These are phyloP conservation scores for Amoebophrya sp. DNA, from an alignment of 169 alveolate genomes.

Conservation along the genomic window DNA sequence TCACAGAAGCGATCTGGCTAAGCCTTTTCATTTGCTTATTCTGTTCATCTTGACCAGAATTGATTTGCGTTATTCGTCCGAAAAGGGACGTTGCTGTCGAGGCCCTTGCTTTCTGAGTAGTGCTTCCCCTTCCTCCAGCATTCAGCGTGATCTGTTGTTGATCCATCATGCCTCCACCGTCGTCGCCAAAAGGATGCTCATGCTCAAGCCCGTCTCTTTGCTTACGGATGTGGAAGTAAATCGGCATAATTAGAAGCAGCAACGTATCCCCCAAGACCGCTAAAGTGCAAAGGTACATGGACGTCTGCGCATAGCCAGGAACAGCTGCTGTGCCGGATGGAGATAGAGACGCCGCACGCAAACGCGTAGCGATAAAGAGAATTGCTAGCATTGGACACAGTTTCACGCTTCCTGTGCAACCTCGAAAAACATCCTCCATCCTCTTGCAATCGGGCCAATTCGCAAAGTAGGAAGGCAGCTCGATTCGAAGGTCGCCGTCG, in stretches of 20 bases:
- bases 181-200: too few species aligned
- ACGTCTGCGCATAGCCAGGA: background rate
- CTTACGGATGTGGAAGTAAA: too few species aligned
- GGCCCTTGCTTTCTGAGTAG: background rate
- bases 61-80: background rate
- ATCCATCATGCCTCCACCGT: too few species aligned
- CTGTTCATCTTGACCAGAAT: background rate
- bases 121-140: too few species aligned
- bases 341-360: background rate
- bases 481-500: background rate
- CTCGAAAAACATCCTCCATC: background rate
- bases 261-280: background rate
- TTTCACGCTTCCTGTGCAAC: background rate
- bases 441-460: background rate
- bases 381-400: background rate
- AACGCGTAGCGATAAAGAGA: background rate
- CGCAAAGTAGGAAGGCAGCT: too few species aligned
- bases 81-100: background rate
- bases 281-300: background rate
- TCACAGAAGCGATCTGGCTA: background rate
- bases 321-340: background rate
- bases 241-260: too few species aligned
- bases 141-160: too few species aligned
- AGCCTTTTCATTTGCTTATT: background rate
- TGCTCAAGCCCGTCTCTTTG: too few species aligned